Percentiles rank a stretch among this genome's conserved stretches.
Evolutionary conservation across 2,329 filamentous ascomycete species (phyloP).

Genomic region (Pseudogymnoascus sp.): DNA sequence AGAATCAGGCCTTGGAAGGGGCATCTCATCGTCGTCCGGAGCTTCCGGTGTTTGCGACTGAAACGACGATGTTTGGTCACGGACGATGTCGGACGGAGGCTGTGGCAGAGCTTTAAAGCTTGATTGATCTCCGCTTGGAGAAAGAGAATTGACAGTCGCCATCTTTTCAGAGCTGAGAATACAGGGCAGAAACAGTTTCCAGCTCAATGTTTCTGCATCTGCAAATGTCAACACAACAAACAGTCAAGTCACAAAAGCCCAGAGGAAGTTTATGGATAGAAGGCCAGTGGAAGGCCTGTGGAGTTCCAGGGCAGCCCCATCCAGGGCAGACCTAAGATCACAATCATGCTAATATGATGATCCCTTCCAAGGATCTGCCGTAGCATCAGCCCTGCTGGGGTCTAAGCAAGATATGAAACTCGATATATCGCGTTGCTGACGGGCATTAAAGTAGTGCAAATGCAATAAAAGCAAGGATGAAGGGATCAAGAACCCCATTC

Average conservation of each 20-base stretch:
- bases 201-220: slow-evolving; percentile 1
- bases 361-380: background rate
- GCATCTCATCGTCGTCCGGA: background rate
- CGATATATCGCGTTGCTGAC: slow-evolving; percentile 5
- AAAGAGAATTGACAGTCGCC: background rate
- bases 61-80: slow-evolving; percentile 7
- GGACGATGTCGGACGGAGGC: background rate
- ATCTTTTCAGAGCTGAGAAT: slow-evolving; percentile 1
- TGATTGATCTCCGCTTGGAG: background rate
- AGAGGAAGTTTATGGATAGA: background rate
- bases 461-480: slow-evolving; percentile 6
- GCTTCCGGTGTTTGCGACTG: slow-evolving; percentile 5
- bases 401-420: background rate
- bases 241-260: background rate
- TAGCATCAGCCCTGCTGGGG: slow-evolving; percentile 3
- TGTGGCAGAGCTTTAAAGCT: background rate
- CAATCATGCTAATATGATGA: slow-evolving; percentile 4
- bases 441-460: background rate
- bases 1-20: background rate
- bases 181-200: background rate
- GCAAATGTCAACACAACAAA: background rate
- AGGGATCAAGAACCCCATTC: background rate
- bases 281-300: background rate
- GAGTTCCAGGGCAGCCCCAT: slow-evolving; percentile 5
- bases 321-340: slow-evolving; percentile 5